Evolutionary conservation across 805 yeast genomes (phyloP).

Genomic region (Candida ulmi): DNA sequence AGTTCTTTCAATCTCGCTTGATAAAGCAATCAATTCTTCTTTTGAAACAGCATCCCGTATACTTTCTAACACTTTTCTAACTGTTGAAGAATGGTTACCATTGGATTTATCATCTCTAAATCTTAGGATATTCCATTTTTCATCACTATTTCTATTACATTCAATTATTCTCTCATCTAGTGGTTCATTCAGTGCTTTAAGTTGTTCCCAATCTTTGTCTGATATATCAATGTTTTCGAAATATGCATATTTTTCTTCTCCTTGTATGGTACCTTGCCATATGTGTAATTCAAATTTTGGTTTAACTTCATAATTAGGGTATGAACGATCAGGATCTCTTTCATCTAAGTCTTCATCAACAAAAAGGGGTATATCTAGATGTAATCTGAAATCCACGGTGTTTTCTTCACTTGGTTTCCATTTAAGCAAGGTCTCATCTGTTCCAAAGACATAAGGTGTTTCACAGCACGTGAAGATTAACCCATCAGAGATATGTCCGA

Average conservation of each 20-base stretch:
- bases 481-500: conserved; percentile 91
- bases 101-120: conserved; percentile 90
- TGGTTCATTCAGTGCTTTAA: conserved; percentile 70
- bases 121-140: conserved; percentile 75
- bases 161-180: conserved; percentile 87
- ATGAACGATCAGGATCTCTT: conserved; percentile 66
- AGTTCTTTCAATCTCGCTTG: conserved; percentile 46
- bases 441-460: conserved; percentile 82
- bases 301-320: conserved; percentile 73
- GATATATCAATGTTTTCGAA: conserved; percentile 59
- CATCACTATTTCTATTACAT: conserved; percentile 58
- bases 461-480: conserved; percentile 88
- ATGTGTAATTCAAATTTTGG: conserved; percentile 66
- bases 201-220: conserved; percentile 75
- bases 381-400: conserved; percentile 80
- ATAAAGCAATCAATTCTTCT: conserved; percentile 62
- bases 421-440: conserved; percentile 79
- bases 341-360: conserved; percentile 55
- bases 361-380: conserved; percentile 50
- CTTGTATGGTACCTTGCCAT: conserved; percentile 73
- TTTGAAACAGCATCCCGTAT: conserved; percentile 82
- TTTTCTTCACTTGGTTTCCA: conserved; percentile 98
- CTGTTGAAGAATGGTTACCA: conserved; percentile 81
- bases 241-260: conserved; percentile 54
- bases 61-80: conserved; percentile 74